Evolutionary conservation across 495 filamentous ascomycete genomes (phyloP), one percentile per base, ranked within the genome.

Genomic region (Xylaria longipes): DNA sequence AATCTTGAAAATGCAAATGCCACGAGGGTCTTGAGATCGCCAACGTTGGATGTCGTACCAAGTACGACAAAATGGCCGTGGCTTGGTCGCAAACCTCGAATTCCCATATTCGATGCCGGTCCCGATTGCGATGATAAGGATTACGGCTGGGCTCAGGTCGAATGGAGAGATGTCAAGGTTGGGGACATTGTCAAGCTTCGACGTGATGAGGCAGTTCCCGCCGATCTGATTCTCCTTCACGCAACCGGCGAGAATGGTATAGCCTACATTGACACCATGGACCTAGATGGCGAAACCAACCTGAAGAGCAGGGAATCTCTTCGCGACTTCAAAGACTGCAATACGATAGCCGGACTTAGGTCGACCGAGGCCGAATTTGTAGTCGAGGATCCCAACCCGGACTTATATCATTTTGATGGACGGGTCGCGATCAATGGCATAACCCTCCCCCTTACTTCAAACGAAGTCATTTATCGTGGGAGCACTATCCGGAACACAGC

Each of bases 231-330:
- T 33, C 81, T 97, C 39, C 85, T 97, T 22, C 86, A 92, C 74
- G 91, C 94, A 0, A 87, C 86, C 29, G 92, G 92, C 1, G 89
- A 90, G n/a, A 91, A 94, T 70, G 91, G 90, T 3, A 79, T 94
- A 67, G 94, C 94, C 3, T 97, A 95, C 76, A 91, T 97, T 68
- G 94, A 97, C 80, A 97, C 94, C 0, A 97, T 97, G 94, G 94
- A 95, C 7, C 80, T 97, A n/a, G 94, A 97, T 72, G 94, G 94
- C 22, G 94, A 97, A 80, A 97, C 94, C 0, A 97, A 96, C 75
- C 83, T 97, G 48, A 97, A 97, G 82, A 94, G 89, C 76, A 73
- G 64, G 68, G 77, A 79, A 63, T 76, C 77, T 37, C 77, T 77
- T 17, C 69, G 72, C 11, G 77, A 76, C 35, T 77, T 90, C 33